Base-by-base conservation (phyloP, 2,329 filamentous ascomycete species). In the Cercospora berteroae region DNA sequence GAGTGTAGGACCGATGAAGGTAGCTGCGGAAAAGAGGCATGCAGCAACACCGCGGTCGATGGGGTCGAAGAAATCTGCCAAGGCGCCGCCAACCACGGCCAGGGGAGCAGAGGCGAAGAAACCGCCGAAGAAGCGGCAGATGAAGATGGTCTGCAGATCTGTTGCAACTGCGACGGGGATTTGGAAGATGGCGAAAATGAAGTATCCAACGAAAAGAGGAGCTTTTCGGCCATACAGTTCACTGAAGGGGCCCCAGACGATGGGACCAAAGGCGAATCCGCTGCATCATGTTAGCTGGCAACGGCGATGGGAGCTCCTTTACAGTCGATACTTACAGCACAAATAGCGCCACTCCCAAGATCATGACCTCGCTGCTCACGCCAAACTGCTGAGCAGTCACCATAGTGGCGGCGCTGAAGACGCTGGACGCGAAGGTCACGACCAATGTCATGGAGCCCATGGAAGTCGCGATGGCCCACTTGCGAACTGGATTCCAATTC, bases 71-170 rank as follows among this genome's bases (percentile, higher is more conserved):
- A 73, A 69, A 31, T 76, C 74, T 12, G 74, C 73, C 2, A 76
- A 62, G 0, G 71, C 65, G 4, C 74, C 75, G 13, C 74, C 84
- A 1, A 85, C 80, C 60, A 86, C 82, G 0, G 81, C 82, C 7
- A 86, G 74, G 1, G 84, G 74, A 7, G 72, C 81, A 56, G 81
- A 83, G 8, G 81, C 85, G 70, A 86, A 86, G n/a, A 85, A 73
- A 1, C 86, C 86, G 1, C 80, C 81, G 18, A 88, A 79, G 72
- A 87, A 87, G 1, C 86, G 82, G 64, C 80, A 83, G 18, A 87
- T 68, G 74, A 87, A 79, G 67, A 87, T 83, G 0, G 85, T 87
- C 55, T 85, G 70, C 1, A 87, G 62, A 70, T 87, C 86, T 57
- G 82, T 79, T 0, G 85, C 84, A 1, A 85, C 82, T 0, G 83